Conservation (phyloP, 2,329 filamentous ascomycete species). For the Trichothecium sympodiale region DNA sequence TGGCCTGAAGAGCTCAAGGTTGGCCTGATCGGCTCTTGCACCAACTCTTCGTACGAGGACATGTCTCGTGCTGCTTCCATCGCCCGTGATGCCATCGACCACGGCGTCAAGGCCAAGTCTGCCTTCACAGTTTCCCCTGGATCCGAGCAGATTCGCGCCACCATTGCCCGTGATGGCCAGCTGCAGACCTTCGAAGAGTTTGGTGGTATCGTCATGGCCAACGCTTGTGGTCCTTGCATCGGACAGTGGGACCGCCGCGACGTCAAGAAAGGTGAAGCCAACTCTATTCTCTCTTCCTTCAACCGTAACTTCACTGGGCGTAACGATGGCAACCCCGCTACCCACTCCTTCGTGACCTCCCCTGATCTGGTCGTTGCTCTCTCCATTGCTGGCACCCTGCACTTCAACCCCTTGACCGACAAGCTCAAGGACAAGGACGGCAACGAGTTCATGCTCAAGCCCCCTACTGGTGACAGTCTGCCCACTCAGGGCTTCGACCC, state of each 20-base stretch:
- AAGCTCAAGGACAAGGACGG: conserved; percentile 89
- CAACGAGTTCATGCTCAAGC: conserved; percentile 83
- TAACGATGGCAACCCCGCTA: conserved; percentile 92
- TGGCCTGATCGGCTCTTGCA: conserved; percentile 95
- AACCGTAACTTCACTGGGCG: conserved; percentile 99
- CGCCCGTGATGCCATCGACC: conserved; percentile 78
- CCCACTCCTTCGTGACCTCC: conserved; percentile 86
- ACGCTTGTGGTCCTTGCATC: conserved; percentile 88
- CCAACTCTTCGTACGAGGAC: conserved; percentile 77
- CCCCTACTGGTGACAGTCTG: conserved; percentile 72
- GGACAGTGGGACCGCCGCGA: conserved; percentile 93
- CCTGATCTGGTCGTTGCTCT: conserved; percentile 83
- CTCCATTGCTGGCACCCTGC: conserved; percentile 70
- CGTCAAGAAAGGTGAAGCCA: conserved; percentile 87
- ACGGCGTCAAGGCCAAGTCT: conserved; percentile 88
- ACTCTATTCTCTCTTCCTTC: conserved; percentile 97
- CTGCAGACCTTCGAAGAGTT: conserved; percentile 94
- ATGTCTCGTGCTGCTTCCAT: conserved; percentile 92
- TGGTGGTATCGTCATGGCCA: conserved; percentile 86
- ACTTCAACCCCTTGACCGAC: conserved; percentile 94
- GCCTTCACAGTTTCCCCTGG: conserved; percentile 93
- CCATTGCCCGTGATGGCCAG: conserved; percentile 82
- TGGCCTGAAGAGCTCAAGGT: conserved; percentile 98
- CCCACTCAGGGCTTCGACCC: conserved; percentile 78
- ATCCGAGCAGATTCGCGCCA: conserved; percentile 92